Evolutionary conservation across 768 basidiomycete species (phyloP).

Genomic region (Rhizopogon rudus): DNA sequence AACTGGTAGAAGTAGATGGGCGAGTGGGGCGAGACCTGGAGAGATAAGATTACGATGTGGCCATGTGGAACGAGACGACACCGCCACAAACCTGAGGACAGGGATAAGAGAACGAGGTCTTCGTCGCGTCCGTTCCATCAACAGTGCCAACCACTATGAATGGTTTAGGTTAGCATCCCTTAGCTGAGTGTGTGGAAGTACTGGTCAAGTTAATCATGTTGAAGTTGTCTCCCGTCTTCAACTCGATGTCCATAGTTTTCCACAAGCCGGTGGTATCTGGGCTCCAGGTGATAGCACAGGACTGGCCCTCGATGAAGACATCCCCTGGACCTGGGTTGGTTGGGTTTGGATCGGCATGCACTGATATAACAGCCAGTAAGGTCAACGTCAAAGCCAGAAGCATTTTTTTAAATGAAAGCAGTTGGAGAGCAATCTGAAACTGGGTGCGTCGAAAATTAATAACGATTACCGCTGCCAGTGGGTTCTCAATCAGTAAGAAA

Average conservation of each 20-base stretch:
- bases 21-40: conserved; percentile 57
- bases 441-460: conserved; percentile 1
- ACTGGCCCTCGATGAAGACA: conserved; percentile 49
- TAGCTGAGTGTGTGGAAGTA: conserved; percentile 29
- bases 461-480: neutral
- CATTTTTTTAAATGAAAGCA: conserved; percentile 13
- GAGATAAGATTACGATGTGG: neutral
- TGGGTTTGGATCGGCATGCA: conserved; percentile 57
- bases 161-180: neutral
- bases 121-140: conserved; percentile 53
- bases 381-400: conserved; percentile 10
- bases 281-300: conserved; percentile 56
- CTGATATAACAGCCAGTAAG: conserved; percentile 28
- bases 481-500: neutral
- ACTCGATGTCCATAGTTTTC: conserved; percentile 68
- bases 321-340: conserved; percentile 54
- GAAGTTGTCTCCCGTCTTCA: conserved; percentile 77
- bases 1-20: conserved; percentile 83
- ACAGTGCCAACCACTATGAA: conserved; percentile 55
- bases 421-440: neutral
- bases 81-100: conserved; percentile 57
- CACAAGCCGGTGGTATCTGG: conserved; percentile 56
- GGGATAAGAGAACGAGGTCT: conserved; percentile 45
- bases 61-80: neutral
- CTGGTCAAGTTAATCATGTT: conserved; percentile 65